phyloP scores from a whole-genome alignment of 2,329 filamentous ascomycete species.

The Pestalotiopsis sp. region DNA sequence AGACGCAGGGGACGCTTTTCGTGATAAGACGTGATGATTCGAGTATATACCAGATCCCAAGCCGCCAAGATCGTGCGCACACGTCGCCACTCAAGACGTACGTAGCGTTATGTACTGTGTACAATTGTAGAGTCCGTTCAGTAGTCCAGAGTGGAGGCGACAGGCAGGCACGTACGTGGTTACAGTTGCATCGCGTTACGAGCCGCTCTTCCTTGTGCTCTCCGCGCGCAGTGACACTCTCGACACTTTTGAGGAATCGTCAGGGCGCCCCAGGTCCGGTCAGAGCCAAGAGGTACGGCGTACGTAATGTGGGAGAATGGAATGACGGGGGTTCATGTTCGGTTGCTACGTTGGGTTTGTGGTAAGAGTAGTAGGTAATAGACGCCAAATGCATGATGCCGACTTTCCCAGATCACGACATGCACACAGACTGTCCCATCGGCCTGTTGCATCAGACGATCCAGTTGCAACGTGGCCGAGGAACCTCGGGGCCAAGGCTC shows the following conservation, averaged over 20 bases:
- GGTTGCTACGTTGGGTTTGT: too few species aligned
- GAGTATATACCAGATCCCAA: background rate
- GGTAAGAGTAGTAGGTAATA: too few species aligned
- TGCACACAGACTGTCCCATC: background rate
- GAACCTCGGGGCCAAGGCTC: background rate
- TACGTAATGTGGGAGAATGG: background rate
- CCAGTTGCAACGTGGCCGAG: background rate
- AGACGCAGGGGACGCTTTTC: background rate
- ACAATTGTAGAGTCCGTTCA: background rate
- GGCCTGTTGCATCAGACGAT: background rate
- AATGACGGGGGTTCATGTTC: background rate
- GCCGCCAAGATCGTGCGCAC: background rate
- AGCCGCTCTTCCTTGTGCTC: background rate
- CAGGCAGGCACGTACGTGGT: too few species aligned
- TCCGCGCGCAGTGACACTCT: background rate
- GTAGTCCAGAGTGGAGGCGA: background rate
- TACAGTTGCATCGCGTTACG: background rate
- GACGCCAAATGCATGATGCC: background rate
- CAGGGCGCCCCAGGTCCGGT: background rate
- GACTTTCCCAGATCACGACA: background rate
- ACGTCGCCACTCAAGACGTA: background rate
- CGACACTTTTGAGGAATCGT: background rate
- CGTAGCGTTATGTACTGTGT: background rate
- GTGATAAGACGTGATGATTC: constrained; percentile 7
- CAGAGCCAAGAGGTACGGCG: background rate